phyloP scores from a whole-genome alignment of 176 grass and related monocot genomes.

The Ensete glaucum region DNA sequence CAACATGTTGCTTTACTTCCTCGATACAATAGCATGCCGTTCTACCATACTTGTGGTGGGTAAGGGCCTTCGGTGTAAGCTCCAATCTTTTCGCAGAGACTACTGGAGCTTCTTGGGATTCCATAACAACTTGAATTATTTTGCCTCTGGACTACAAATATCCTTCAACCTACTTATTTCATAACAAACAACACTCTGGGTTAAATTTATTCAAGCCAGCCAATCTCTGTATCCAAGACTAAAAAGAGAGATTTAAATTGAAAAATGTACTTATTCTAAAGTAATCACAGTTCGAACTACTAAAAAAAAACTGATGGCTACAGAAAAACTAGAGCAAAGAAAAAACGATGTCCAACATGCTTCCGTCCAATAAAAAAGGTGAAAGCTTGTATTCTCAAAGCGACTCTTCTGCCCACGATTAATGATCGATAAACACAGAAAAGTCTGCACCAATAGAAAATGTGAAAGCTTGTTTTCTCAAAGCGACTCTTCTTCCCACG shows the following conservation, averaged over 20 bases:
- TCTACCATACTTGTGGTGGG: slow-evolving; percentile 60
- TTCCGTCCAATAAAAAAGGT: no score
- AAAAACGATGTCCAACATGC: no score
- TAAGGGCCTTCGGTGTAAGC: slow-evolving; percentile 70
- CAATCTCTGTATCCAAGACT: neutral
- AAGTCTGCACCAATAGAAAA: no score
- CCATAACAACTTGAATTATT: slow-evolving; percentile 10
- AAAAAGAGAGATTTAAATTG: neutral
- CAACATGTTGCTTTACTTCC: slow-evolving; percentile 46
- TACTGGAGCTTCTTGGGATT: slow-evolving; percentile 19
- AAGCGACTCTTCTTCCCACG: no score
- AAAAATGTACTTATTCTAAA: neutral
- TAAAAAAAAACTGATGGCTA: neutral
- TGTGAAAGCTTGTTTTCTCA: no score
- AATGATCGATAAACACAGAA: no score
- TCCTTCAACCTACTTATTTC: neutral
- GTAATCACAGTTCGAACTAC: neutral
- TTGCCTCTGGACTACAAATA: neutral
- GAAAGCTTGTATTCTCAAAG: no score
- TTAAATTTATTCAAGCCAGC: neutral
- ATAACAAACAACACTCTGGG: neutral
- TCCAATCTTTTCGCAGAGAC: slow-evolving; percentile 21
- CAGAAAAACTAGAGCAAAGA: neutral
- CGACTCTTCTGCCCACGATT: no score
- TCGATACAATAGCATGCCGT: slow-evolving; percentile 55